Evolutionary conservation across 441 rosid genomes (phyloP).

Genomic region (Erysimum cheiri): DNA sequence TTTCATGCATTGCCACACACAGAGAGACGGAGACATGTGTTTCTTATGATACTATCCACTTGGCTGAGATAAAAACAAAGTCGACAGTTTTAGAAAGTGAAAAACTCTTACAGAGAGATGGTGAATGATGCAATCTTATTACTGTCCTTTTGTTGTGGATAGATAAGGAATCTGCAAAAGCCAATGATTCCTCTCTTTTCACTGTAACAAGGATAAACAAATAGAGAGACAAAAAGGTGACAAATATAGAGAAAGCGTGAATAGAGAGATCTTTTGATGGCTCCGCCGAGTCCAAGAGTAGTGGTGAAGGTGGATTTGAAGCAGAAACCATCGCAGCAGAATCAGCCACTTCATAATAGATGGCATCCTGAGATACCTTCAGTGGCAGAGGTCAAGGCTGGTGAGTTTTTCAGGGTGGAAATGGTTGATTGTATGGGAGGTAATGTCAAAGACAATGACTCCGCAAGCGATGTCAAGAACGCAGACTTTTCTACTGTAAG

Average conservation of each 20-base stretch:
- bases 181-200: constrained; percentile 6
- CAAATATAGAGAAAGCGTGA: background rate
- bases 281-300: constrained; percentile 46
- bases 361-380: constrained; percentile 90
- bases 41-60: constrained; percentile 21
- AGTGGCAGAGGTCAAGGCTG: constrained; percentile 53
- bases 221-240: background rate
- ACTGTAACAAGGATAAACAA: background rate
- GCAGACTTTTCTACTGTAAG: constrained; percentile 71
- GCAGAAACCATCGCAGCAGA: constrained; percentile 79
- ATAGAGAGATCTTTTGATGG: constrained; percentile 23
- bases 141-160: constrained; percentile 8
- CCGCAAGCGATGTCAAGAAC: constrained; percentile 64
- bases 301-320: constrained; percentile 71
- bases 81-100: constrained; percentile 3
- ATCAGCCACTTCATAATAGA: constrained; percentile 77
- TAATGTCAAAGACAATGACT: constrained; percentile 62
- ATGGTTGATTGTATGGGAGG: constrained; percentile 90
- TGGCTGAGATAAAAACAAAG: constrained; percentile 27
- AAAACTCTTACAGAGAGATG: constrained; percentile 9
- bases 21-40: constrained; percentile 19
- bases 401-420: constrained; percentile 71
- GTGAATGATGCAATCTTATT: constrained; percentile 21
- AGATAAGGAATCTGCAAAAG: constrained; percentile 22
- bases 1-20: background rate